Percentiles rank a stretch among this genome's conserved stretches.
phyloP scores from a whole-genome alignment of 192 early-diverging fungal genomes.

The Kappamyces sp. region DNA sequence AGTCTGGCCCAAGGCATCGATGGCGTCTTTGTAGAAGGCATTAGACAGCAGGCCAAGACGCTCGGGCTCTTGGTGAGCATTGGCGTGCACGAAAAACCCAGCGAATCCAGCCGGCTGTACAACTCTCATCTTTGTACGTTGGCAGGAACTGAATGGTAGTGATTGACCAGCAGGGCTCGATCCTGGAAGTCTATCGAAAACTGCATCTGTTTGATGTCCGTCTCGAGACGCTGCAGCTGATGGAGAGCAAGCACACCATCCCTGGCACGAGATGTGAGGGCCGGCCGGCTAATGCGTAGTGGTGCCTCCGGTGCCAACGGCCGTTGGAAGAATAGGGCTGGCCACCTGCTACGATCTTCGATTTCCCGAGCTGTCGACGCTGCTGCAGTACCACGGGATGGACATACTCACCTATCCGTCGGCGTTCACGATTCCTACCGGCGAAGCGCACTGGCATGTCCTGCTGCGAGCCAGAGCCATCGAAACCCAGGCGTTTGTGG shows the following conservation, averaged over 20 bases:
- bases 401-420: constrained; percentile 75
- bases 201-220: constrained; percentile 75
- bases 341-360: constrained; percentile 74
- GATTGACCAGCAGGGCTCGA: constrained; percentile 50
- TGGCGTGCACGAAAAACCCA: constrained; percentile 69
- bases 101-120: neutral
- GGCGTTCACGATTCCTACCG: constrained; percentile 76
- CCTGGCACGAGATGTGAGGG: constrained; percentile 12
- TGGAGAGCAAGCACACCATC: constrained; percentile 19
- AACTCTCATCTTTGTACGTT: constrained; percentile 8
- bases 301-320: constrained; percentile 12
- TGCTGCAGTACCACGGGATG: constrained; percentile 15
- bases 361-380: constrained; percentile 63
- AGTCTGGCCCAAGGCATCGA: constrained; percentile 44
- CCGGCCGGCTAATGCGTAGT: constrained; percentile 4
- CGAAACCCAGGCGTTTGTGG: constrained; percentile 77
- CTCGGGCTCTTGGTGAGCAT: constrained; percentile 64
- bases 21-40: constrained; percentile 51
- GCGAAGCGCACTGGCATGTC: constrained; percentile 57
- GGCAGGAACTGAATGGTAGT: constrained; percentile 33
- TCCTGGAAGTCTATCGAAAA: constrained; percentile 62
- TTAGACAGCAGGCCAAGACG: constrained; percentile 55
- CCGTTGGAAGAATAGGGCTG: constrained; percentile 18
- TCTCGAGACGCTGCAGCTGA: constrained; percentile 27
- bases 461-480: constrained; percentile 76